Conservation (phyloP, 2,329 filamentous ascomycete genomes). For the Cercospora citrullina region DNA sequence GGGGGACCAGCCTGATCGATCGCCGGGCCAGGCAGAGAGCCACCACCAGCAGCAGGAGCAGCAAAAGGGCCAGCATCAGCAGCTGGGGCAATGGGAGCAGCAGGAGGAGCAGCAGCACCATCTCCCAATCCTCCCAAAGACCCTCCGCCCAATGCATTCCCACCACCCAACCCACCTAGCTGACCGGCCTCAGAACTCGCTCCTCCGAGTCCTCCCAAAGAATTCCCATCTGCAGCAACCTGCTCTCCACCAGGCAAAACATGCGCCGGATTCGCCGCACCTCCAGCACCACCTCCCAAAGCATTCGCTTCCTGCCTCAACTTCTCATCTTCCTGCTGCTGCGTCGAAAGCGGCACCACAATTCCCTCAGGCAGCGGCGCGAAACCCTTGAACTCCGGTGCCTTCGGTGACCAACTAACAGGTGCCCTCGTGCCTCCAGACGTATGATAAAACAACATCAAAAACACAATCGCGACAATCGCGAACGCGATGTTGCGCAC, state of each 20-base stretch:
- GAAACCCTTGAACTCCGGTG: constrained; percentile 9
- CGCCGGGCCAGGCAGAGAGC: neutral
- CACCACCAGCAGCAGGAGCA: neutral
- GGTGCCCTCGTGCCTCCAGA: constrained; percentile 2
- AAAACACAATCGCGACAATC: neutral
- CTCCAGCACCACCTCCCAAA: neutral
- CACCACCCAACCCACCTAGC: neutral
- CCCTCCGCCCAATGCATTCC: neutral
- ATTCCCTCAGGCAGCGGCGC: constrained; percentile 10
- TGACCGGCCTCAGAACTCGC: neutral
- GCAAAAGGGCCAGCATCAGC: neutral
- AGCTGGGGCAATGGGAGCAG: neutral
- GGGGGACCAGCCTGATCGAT: neutral
- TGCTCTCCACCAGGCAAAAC: constrained; percentile 6
- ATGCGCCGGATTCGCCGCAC: constrained; percentile 3
- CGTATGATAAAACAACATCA: constrained; percentile 7
- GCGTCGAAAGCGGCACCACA: neutral
- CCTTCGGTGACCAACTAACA: neutral
- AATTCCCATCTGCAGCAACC: neutral
- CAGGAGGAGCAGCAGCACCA: neutral
- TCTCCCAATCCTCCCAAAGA: neutral
- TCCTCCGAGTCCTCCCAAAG: neutral
- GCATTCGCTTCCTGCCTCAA: neutral
- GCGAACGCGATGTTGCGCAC: constrained; percentile 8
- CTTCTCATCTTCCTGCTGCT: constrained; percentile 1